Evolutionary conservation across 140 eudicot species (phyloP).

Genomic region (Eryngium alpinum): DNA sequence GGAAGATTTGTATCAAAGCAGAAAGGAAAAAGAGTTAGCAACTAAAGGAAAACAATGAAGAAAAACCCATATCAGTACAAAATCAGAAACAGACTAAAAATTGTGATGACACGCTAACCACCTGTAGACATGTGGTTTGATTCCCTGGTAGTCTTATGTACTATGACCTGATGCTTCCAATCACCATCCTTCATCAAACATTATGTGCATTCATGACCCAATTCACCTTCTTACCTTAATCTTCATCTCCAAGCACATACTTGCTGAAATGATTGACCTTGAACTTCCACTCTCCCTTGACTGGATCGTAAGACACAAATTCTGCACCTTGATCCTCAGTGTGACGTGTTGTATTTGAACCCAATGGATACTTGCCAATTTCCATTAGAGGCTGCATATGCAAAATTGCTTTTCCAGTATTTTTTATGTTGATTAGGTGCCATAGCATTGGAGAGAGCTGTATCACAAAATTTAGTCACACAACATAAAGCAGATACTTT

Average conservation of each 20-base stretch:
- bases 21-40: background rate
- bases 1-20: no score
- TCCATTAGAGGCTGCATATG: no score
- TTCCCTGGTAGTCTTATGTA: background rate
- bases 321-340: slow-evolving; percentile 95
- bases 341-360: no score
- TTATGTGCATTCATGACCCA: background rate
- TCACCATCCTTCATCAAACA: background rate
- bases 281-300: slow-evolving; percentile 93
- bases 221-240: slow-evolving; percentile 13
- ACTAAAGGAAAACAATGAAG: background rate
- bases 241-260: slow-evolving; percentile 51
- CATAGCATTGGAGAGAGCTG: no score
- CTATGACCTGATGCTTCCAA: background rate
- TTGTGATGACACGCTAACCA: background rate
- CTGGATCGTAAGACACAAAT: slow-evolving; percentile 75
- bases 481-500: no score
- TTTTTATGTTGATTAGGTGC: no score
- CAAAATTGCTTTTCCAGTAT: no score
- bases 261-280: slow-evolving; percentile 76
- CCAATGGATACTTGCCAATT: no score
- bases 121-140: background rate
- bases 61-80: background rate
- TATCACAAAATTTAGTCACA: no score
- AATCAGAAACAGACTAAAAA: background rate